Base-by-base conservation (phyloP, 2,329 filamentous ascomycete species). In the Davidsoniella australis region DNA sequence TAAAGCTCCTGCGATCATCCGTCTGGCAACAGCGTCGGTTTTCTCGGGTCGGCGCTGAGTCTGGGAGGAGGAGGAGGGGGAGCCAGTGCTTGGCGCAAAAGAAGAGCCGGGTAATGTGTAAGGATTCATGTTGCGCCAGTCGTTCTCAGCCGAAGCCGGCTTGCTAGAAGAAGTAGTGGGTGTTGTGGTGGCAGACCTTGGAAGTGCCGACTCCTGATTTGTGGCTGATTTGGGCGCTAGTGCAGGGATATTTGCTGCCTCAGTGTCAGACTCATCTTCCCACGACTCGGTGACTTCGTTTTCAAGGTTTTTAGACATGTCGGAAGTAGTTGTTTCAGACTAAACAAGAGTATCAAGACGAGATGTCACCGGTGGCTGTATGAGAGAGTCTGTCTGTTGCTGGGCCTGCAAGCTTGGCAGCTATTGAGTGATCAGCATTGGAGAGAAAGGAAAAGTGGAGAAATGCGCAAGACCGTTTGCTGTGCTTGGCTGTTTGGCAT, bases 1-100 rank as follows among this genome's bases (percentile, higher is more conserved):
- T 56, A 96, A 67, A 0, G 85, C 87, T 3, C 83, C 84, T 0
- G 86, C 87, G 61, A 98, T 96, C 75, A 98, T 73, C 52, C 91
- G 72, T 54, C 83, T 76, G 4, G 91, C 91, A 38, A 94, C 86
- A 0, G 87, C 85, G 54, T 93, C 93, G 54, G 88, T 93, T 70
- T 94, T 98, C 65, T 94, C 88, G 0, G 87, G 89, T 38, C 84
- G 68, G 24, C 39, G 46, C 16, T 48, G 37, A 6, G 26, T 17
- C 7, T 24, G 33, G 14, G 39, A 26, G 18, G 36, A 16, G 6
- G 36, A 17, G 10, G 37, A 18, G 38, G 18, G 18, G 8, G 26
- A 17, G 18, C 44, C n/a, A 18, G 44, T 17, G 3, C 12, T 33
- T 12, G 29, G 8, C 6, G 33, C 8, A 4, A 33, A 48, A 17